Evolutionary conservation across 768 basidiomycete species (phyloP).

Genomic region (Trametes meyenii): DNA sequence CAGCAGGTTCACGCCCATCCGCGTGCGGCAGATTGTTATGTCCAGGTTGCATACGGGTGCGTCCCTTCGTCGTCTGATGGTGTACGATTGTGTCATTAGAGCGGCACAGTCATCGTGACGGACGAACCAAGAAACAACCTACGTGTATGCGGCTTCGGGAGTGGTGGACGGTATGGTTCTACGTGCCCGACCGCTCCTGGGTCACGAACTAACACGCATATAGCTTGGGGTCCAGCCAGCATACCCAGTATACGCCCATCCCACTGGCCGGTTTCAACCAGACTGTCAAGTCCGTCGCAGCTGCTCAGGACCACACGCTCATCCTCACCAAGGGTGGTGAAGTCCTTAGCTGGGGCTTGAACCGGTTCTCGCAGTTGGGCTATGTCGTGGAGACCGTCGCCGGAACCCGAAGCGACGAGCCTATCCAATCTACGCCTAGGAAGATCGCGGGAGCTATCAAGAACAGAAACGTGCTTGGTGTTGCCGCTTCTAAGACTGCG

Average conservation of each 20-base stretch:
- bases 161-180: constrained; percentile 70
- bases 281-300: constrained; percentile 66
- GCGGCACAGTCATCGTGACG: constrained; percentile 58
- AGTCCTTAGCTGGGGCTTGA: constrained; percentile 88
- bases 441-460: constrained; percentile 75
- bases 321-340: constrained; percentile 81
- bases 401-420: constrained; percentile 57
- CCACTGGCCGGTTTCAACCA: constrained; percentile 54
- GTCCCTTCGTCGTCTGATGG: constrained; percentile 16
- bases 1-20: constrained; percentile 62
- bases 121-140: constrained; percentile 73
- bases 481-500: constrained; percentile 85
- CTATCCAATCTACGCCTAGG: constrained; percentile 74
- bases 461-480: constrained; percentile 77
- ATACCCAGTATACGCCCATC: constrained; percentile 73
- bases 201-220: not conserved
- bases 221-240: constrained; percentile 74
- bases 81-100: not conserved
- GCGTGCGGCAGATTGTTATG: constrained; percentile 74
- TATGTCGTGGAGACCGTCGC: constrained; percentile 68
- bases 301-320: constrained; percentile 95
- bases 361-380: constrained; percentile 87
- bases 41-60: constrained; percentile 86
- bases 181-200: constrained; percentile 3
- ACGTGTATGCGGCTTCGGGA: constrained; percentile 87